Base-by-base conservation (phyloP, 2,329 filamentous ascomycete species). In the Colletotrichum filicis region DNA sequence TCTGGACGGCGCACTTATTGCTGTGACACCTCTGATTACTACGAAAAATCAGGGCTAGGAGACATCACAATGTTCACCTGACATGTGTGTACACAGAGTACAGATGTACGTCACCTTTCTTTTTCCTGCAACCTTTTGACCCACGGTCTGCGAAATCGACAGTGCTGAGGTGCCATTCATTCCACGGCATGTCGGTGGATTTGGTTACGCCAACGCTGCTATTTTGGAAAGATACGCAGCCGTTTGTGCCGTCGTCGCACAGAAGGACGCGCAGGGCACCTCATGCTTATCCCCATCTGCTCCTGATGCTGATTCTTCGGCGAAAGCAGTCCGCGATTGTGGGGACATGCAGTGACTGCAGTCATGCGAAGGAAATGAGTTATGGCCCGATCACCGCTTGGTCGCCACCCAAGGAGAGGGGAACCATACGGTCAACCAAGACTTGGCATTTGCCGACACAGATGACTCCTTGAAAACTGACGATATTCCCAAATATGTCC, bases 281-380 rank as follows among this genome's bases (percentile, higher is more conserved):
- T 37, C 58, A 16, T 69, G 69, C 69, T 64, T 46, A 55, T 60
- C 55, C 26, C 65, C 28, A 35, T 26, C 65, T 46, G 6, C 37
- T 60, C 57, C 26, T 28, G 56, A n/a, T 60, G 19, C 66, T 73
- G 55, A 49, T 28, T 56, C 46, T n/a, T 64, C 42, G n/a, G 58
- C 57, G 61, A 49, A 49, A 53, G 61, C 37, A 28, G 59, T 35
- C 24, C 28, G 37, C 16, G 28, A 62, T 16, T 30, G 58, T 57
- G 53, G 69, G 26, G 66, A 53, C 28, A 52, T 46, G 49, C 55
- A 65, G 60, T 49, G 6, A 49, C 35, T 65, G 53, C 60, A 37
- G 67, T 49, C 66, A 66, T 66, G 67, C 60, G 46, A 37, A 56
- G 61, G 55, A 66, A 68, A 70, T 57, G 30, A 73, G 30, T 26